Percentiles rank a stretch among this genome's conserved stretches.
Evolutionary conservation across 2,329 filamentous ascomycete genomes (phyloP).

Genomic region (Cercospora zeina): DNA sequence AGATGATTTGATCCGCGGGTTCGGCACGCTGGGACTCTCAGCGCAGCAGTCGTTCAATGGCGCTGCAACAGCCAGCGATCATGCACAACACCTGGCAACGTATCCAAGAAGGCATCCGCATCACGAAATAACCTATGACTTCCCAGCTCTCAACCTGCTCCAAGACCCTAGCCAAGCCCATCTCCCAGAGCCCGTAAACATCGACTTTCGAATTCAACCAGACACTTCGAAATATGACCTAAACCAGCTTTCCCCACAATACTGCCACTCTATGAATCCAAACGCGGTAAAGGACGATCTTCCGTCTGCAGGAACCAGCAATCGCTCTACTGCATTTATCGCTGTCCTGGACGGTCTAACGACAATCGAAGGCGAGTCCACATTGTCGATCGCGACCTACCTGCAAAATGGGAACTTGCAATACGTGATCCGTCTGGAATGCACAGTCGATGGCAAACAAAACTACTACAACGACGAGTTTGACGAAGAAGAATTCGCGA

Average conservation of each 20-base stretch:
- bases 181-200: constrained; percentile 13
- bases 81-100: constrained; percentile 6
- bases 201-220: constrained; percentile 11
- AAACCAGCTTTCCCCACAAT: constrained; percentile 1
- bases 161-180: background rate
- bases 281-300: background rate
- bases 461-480: constrained; percentile 10
- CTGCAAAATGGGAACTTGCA: background rate
- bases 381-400: constrained; percentile 9
- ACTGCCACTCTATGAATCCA: constrained; percentile 10
- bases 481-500: background rate
- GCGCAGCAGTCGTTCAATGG: constrained; percentile 2
- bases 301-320: background rate
- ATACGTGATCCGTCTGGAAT: constrained; percentile 6
- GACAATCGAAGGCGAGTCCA: constrained; percentile 5
- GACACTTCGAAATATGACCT: constrained; percentile 9
- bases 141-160: constrained; percentile 18
- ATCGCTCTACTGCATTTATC: background rate
- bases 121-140: constrained; percentile 17
- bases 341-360: constrained; percentile 10
- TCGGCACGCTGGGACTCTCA: constrained; percentile 6
- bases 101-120: constrained; percentile 13
- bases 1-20: constrained; percentile 6
- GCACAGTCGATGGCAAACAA: background rate
- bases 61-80: background rate